A percentile compares a stretch with the other conserved stretches of the same genome.
Evolutionary conservation across 805 yeast genomes (phyloP).

Genomic region (Lipomyces japonicus): DNA sequence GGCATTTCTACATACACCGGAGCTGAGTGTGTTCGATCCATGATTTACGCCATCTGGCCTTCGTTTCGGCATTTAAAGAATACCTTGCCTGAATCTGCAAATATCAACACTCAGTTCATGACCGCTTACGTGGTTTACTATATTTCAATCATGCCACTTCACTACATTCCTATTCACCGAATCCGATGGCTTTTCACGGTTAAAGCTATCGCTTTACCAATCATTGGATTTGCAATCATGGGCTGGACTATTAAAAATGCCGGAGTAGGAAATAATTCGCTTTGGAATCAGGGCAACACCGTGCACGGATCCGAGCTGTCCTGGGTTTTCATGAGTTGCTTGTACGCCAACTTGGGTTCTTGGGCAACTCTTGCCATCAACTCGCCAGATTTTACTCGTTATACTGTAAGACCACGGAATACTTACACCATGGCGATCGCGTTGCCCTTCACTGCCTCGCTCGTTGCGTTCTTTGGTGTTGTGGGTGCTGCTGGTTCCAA

Average conservation of each 20-base stretch:
- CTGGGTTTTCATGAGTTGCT: slow-evolving; percentile 45
- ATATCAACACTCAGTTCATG: slow-evolving; percentile 33
- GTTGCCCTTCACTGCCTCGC: slow-evolving; percentile 41
- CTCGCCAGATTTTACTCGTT: slow-evolving; percentile 45
- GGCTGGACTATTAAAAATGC: slow-evolving; percentile 21
- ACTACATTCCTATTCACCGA: slow-evolving; percentile 20
- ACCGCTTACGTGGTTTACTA: slow-evolving; percentile 24
- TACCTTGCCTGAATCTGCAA: slow-evolving; percentile 40
- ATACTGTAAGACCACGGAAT: slow-evolving; percentile 38
- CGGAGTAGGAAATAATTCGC: slow-evolving; percentile 21
- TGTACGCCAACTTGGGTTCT: slow-evolving; percentile 42
- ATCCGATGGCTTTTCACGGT: slow-evolving; percentile 16
- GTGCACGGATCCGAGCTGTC: slow-evolving; percentile 36
- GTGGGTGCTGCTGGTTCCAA: slow-evolving; percentile 45
- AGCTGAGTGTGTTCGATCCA: slow-evolving; percentile 42
- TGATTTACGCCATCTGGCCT: slow-evolving; percentile 42
- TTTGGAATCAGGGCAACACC: slow-evolving; percentile 26
- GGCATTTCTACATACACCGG: slow-evolving; percentile 48
- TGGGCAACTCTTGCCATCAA: slow-evolving; percentile 42
- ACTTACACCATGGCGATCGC: slow-evolving; percentile 41
- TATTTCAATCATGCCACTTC: slow-evolving; percentile 17
- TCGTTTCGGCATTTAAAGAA: slow-evolving; percentile 42
- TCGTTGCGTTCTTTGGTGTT: slow-evolving; percentile 48
- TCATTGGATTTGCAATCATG: slow-evolving; percentile 20
- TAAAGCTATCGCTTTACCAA: slow-evolving; percentile 20